A percentile compares a stretch with the other conserved stretches of the same genome.
Conservation (phyloP, 1,139 yeast species). For the Kluyveromyces sp. region DNA sequence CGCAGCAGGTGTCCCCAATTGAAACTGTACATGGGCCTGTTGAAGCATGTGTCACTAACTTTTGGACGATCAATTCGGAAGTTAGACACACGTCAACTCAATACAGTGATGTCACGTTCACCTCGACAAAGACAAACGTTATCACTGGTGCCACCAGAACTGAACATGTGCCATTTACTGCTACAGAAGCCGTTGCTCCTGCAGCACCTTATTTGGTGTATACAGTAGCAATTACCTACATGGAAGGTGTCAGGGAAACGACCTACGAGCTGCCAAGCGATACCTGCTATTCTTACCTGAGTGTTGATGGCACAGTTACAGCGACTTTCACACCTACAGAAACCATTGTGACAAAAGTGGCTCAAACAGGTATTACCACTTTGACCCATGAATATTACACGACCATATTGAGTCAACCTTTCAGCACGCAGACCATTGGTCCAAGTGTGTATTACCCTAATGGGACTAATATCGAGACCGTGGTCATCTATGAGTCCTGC, state of each 20-base stretch:
- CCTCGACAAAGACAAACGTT: neutral
- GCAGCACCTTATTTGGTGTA: conserved; percentile 3
- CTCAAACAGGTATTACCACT: conserved; percentile 1
- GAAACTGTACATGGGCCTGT: neutral
- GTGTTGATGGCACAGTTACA: neutral
- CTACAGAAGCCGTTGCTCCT: neutral
- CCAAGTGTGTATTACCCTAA: conserved; percentile 9
- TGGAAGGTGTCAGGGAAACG: conserved; percentile 1
- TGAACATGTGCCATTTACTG: neutral
- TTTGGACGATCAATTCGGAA: neutral
- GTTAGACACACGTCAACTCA: neutral
- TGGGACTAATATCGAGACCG: conserved; percentile 6
- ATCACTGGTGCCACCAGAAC: neutral
- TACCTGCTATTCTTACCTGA: conserved; percentile 2
- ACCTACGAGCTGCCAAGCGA: conserved; percentile 1
- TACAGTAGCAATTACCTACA: conserved; percentile 6
- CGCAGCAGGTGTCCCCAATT: neutral
- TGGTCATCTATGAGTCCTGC: conserved; percentile 11
- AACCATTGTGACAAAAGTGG: conserved; percentile 4
- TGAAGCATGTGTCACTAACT: neutral
- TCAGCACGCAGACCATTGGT: conserved; percentile 8
- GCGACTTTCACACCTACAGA: conserved; percentile 4
- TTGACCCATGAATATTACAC: conserved; percentile 9
- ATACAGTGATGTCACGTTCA: neutral
- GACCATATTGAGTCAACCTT: conserved; percentile 10